These are phyloP conservation scores for Ramaria sp. DNA, from an alignment of 768 basidiomycete genomes.

Conservation along the genomic window DNA sequence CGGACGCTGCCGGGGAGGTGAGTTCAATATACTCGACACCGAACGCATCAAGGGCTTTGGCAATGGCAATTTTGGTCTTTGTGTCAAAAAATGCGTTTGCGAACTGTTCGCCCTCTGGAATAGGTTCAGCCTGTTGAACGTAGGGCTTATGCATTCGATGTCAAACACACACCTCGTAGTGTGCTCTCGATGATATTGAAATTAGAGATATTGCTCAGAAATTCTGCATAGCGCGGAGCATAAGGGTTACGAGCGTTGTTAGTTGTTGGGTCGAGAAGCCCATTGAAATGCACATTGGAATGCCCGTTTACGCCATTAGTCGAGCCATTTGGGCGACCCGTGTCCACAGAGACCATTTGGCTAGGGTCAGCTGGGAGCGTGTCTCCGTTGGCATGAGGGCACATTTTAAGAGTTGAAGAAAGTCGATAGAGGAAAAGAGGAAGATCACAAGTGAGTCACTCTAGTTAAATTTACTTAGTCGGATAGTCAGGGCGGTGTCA, in stretches of 20 bases:
- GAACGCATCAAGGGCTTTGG: conserved; percentile 94
- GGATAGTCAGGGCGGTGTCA: no score
- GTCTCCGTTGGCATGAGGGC: conserved; percentile 48
- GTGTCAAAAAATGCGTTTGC: conserved; percentile 99
- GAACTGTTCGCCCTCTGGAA: conserved; percentile 92
- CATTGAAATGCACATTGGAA: conserved; percentile 32
- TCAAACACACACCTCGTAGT: conserved; percentile 62
- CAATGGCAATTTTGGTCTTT: conserved; percentile 99
- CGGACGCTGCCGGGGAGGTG: conserved; percentile 94
- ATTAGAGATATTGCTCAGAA: conserved; percentile 85
- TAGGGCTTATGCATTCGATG: not conserved
- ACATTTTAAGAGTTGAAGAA: conserved; percentile 32
- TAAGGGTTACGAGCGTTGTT: conserved; percentile 50
- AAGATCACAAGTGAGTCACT: not conserved
- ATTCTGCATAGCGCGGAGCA: conserved; percentile 84
- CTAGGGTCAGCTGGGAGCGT: conserved; percentile 29
- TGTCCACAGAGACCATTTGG: conserved; percentile 68
- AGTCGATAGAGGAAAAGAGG: not conserved
- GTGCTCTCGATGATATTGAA: conserved; percentile 98
- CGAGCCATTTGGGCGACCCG: conserved; percentile 26
- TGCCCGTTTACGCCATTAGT: conserved; percentile 24
- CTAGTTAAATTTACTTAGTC: not conserved
- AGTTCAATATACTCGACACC: conserved; percentile 99
- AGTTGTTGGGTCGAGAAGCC: conserved; percentile 16
- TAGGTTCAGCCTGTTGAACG: conserved; percentile 9